Evolutionary conservation across 1,284 basidiomycete species (phyloP).

Genomic region (Cutaneotrichosporon cyanovorans): DNA sequence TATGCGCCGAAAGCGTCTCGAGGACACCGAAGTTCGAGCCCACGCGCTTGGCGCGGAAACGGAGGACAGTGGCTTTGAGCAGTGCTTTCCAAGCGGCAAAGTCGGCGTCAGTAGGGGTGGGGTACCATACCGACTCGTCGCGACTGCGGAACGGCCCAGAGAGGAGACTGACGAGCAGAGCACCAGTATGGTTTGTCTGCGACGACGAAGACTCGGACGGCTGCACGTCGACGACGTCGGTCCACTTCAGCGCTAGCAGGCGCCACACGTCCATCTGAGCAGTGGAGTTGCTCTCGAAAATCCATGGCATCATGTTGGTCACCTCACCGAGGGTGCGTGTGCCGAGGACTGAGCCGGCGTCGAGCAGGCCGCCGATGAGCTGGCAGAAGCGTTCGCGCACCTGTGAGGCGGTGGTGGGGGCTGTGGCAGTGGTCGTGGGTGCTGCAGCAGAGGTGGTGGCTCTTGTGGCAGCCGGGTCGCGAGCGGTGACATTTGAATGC

Average conservation of each 20-base stretch:
- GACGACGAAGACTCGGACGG: conserved; percentile 15
- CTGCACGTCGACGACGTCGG: conserved; percentile 23
- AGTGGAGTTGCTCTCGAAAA: conserved; percentile 28
- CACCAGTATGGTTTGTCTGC: conserved; percentile 35
- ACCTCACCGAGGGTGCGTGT: conserved; percentile 35
- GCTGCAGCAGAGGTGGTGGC: too few species aligned
- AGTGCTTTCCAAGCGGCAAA: conserved; percentile 29
- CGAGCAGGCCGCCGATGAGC: conserved; percentile 18
- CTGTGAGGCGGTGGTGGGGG: not conserved
- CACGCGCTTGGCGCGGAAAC: conserved; percentile 33
- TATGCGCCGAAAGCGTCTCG: conserved; percentile 35
- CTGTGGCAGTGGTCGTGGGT: too few species aligned
- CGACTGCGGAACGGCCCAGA: conserved; percentile 33
- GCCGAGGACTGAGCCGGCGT: conserved; percentile 18
- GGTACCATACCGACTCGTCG: conserved; percentile 33
- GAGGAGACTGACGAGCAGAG: conserved; percentile 33
- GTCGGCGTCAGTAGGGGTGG: conserved; percentile 16
- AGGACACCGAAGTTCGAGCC: conserved; percentile 38
- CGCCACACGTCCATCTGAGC: conserved; percentile 37
- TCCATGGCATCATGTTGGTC: conserved; percentile 34
- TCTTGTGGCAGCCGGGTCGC: too few species aligned
- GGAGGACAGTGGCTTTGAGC: conserved; percentile 26
- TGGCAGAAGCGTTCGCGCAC: conserved; percentile 11
- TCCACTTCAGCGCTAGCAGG: conserved; percentile 30
- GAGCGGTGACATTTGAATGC: too few species aligned